Conservation (phyloP, 2,329 filamentous ascomycete genomes). For the Aureobasidium musti region DNA sequence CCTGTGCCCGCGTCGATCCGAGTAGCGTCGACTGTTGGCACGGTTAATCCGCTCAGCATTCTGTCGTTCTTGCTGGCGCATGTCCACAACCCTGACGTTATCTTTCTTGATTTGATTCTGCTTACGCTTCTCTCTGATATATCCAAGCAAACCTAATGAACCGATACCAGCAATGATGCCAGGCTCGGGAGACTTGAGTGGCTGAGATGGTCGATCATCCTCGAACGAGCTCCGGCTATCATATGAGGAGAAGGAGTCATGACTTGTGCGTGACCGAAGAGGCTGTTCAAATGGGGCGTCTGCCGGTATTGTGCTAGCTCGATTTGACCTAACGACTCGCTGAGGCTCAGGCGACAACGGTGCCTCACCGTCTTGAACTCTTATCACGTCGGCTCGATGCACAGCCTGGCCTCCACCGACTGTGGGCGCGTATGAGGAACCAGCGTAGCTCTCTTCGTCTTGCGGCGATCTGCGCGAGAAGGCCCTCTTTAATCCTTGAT, state of each 20-base stretch:
- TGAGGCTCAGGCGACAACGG: constrained; percentile 30
- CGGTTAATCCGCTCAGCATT: constrained; percentile 43
- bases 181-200: constrained; percentile 37
- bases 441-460: constrained; percentile 56
- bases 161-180: constrained; percentile 53
- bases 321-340: constrained; percentile 21
- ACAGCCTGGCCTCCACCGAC: constrained; percentile 50
- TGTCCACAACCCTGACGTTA: constrained; percentile 60
- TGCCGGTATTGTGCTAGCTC: constrained; percentile 1
- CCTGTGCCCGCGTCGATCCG: constrained; percentile 38
- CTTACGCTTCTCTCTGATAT: constrained; percentile 49
- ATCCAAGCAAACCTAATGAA: constrained; percentile 46
- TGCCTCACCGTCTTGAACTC: constrained; percentile 47
- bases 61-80: constrained; percentile 52
- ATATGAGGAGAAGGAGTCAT: constrained; percentile 31
- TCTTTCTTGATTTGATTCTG: constrained; percentile 60
- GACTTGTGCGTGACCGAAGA: constrained; percentile 29
- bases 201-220: constrained; percentile 24
- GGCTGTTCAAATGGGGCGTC: constrained; percentile 16
- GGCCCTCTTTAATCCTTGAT: constrained; percentile 53
- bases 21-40: constrained; percentile 33
- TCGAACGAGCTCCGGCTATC: constrained; percentile 30
- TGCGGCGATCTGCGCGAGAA: constrained; percentile 55
- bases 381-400: constrained; percentile 51
- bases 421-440: constrained; percentile 52